A percentile compares a stretch with the other conserved stretches of the same genome.
These are phyloP conservation scores for Dictyostelium firmibasis DNA, from an alignment of 78 protist genomes.

Conservation along the genomic window DNA sequence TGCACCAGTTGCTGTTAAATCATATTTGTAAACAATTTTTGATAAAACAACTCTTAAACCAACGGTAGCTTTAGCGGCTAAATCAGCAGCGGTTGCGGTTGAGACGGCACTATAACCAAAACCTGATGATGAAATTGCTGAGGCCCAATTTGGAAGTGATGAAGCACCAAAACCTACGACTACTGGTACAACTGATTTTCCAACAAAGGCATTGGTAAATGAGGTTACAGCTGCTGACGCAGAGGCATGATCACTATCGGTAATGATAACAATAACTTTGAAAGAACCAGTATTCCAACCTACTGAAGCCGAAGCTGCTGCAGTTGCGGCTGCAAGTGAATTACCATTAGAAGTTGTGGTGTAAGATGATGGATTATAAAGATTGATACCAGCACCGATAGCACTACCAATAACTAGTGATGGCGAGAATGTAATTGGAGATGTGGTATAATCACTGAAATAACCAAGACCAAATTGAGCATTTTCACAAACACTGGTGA, in stretches of 20 bases:
- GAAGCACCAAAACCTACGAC: not conserved
- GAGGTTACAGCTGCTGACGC: not conserved
- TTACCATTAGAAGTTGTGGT: not conserved
- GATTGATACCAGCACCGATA: not conserved
- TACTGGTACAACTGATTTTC: not conserved
- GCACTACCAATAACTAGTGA: not conserved
- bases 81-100: not conserved
- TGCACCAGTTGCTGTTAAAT: not conserved
- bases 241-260: constrained; percentile 17
- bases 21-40: not conserved
- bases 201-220: not conserved
- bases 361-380: not conserved
- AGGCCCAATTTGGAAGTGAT: not conserved
- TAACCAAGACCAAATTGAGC: not conserved
- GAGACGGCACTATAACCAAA: not conserved
- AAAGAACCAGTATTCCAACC: not conserved
- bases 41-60: not conserved
- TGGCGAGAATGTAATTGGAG: not conserved
- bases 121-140: not conserved
- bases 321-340: not conserved
- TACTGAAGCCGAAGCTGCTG: constrained; percentile 2
- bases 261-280: not conserved
- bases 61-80: not conserved
- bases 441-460: not conserved
- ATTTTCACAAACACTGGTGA: not conserved